Percentiles rank a stretch among this genome's conserved stretches.
Evolutionary conservation across 176 grass and related monocot genomes (phyloP).

Genomic region (Phragmites australis): DNA sequence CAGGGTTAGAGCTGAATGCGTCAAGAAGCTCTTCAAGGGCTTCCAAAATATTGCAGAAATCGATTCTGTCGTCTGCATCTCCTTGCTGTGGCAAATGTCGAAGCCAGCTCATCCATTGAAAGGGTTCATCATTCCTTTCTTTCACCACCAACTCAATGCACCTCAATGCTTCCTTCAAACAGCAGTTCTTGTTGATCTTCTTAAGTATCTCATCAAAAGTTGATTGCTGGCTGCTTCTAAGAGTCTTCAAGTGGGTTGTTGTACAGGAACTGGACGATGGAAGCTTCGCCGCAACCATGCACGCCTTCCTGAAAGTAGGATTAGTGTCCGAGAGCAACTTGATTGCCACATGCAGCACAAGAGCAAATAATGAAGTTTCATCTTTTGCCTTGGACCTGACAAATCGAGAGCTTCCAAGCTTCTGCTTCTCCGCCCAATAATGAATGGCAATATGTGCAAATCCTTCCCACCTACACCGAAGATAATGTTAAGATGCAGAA

Average conservation of each 20-base stretch:
- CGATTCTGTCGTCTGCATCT: conserved; percentile 22
- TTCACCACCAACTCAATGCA: conserved; percentile 36
- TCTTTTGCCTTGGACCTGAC: not conserved
- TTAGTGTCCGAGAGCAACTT: conserved; percentile 48
- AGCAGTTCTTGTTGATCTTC: conserved; percentile 37
- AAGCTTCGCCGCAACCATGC: conserved; percentile 62
- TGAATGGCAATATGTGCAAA: conserved; percentile 77
- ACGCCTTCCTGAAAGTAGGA: conserved; percentile 63
- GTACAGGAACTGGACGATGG: not conserved
- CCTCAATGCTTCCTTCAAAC: conserved; percentile 41
- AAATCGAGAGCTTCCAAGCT: conserved; percentile 17
- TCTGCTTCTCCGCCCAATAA: conserved; percentile 60
- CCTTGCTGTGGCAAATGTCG: conserved; percentile 49
- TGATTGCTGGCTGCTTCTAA: conserved; percentile 44
- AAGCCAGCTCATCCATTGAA: conserved; percentile 86
- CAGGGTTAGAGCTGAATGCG: conserved; percentile 3
- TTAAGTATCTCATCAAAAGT: conserved; percentile 54
- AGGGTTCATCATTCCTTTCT: conserved; percentile 40
- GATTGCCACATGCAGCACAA: conserved; percentile 74
- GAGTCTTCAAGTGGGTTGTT: not conserved
- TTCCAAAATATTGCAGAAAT: conserved; percentile 46
- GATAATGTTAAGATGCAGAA: conserved; percentile 18
- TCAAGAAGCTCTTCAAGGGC: conserved; percentile 44
- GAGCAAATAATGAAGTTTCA: conserved; percentile 35
- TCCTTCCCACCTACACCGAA: conserved; percentile 80